A percentile compares a stretch with the other conserved stretches of the same genome.
phyloP scores from a whole-genome alignment of 2,329 filamentous ascomycete genomes.

The Cryphonectria parasitica region DNA sequence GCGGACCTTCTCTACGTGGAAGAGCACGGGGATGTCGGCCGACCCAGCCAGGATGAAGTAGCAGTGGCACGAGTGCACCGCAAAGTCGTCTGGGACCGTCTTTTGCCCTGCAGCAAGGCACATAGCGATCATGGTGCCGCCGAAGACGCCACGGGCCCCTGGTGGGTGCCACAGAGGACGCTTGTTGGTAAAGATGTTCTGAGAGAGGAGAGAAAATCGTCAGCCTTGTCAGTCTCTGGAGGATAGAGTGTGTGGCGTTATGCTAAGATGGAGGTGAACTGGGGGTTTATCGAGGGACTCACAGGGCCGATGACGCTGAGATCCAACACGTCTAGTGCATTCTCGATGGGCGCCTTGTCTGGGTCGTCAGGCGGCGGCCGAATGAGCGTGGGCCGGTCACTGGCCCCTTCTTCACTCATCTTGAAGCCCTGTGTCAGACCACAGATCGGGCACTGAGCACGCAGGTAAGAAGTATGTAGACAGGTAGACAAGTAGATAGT shows the following conservation, averaged over 20 bases:
- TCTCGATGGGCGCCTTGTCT: slow-evolving; percentile 81
- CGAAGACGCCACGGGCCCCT: slow-evolving; percentile 90
- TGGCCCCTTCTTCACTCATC: slow-evolving; percentile 24
- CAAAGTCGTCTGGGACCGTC: slow-evolving; percentile 80
- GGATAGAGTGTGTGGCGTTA: background rate
- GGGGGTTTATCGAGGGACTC: slow-evolving; percentile 38
- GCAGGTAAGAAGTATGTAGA: background rate
- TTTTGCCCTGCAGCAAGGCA: slow-evolving; percentile 84
- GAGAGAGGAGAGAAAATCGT: slow-evolving; percentile 5
- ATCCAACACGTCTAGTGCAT: slow-evolving; percentile 83
- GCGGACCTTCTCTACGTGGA: slow-evolving; percentile 92
- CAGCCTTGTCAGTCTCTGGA: background rate
- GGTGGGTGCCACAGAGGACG: slow-evolving; percentile 90
- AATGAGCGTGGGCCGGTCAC: slow-evolving; percentile 62
- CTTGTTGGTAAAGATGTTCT: slow-evolving; percentile 89
- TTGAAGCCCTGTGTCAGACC: background rate
- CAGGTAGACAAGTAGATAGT: background rate
- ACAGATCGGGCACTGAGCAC: background rate
- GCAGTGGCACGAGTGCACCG: slow-evolving; percentile 96
- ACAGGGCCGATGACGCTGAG: slow-evolving; percentile 76
- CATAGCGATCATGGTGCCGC: slow-evolving; percentile 91
- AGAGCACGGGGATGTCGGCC: slow-evolving; percentile 81
- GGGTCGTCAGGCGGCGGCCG: slow-evolving; percentile 74
- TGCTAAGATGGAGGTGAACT: background rate
- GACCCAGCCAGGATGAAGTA: slow-evolving; percentile 96